Evolutionary conservation across 1,139 yeast genomes (phyloP).

Genomic region (Diutina neorugosa): DNA sequence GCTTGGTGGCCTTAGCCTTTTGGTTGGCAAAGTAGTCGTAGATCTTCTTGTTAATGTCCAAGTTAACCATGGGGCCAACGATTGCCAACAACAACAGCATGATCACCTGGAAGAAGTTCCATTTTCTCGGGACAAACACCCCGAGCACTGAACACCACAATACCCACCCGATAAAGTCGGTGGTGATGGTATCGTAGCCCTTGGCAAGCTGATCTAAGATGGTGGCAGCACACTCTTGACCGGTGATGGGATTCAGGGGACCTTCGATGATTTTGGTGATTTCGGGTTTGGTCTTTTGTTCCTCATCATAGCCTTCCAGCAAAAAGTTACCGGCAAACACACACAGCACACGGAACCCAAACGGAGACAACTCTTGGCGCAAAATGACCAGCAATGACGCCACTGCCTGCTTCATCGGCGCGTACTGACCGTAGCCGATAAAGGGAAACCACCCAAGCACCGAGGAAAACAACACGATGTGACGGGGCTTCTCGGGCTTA

Average conservation of each 20-base stretch:
- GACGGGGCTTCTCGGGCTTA: conserved; percentile 27
- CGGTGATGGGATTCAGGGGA: conserved; percentile 57
- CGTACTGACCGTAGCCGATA: conserved; percentile 84
- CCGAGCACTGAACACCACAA: conserved; percentile 63
- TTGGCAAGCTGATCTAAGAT: conserved; percentile 43
- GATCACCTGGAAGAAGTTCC: conserved; percentile 42
- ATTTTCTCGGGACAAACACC: conserved; percentile 43
- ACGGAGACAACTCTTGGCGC: conserved; percentile 70
- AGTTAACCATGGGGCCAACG: conserved; percentile 51
- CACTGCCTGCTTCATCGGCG: conserved; percentile 79
- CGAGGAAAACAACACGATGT: conserved; percentile 68
- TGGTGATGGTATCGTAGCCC: conserved; percentile 68
- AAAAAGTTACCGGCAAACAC: conserved; percentile 83
- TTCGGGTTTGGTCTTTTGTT: conserved; percentile 74
- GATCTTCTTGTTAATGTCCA: conserved; percentile 20
- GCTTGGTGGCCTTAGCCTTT: background rate
- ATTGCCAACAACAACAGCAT: conserved; percentile 40
- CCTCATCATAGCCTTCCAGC: conserved; percentile 79
- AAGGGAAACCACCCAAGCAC: conserved; percentile 76
- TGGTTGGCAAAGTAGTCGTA: background rate
- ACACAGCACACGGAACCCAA: conserved; percentile 46
- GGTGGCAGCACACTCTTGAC: conserved; percentile 52
- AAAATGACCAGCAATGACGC: conserved; percentile 62
- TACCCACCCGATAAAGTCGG: conserved; percentile 82
- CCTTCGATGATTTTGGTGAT: conserved; percentile 83